Conservation (phyloP, 306 rosid genomes). For the Mimosa bimucronata region DNA sequence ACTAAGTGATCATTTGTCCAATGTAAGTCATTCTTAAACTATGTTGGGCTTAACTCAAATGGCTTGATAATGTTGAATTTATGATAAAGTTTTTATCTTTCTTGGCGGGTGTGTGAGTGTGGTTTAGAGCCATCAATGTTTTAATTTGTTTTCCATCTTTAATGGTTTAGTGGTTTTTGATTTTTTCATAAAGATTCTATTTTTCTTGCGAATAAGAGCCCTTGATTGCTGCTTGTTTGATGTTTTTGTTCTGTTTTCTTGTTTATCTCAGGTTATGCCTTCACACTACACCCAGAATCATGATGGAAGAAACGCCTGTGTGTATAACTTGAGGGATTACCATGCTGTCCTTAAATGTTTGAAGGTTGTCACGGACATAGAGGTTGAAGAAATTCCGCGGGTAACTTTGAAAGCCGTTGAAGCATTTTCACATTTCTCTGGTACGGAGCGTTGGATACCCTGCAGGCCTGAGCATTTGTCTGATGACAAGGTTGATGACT, state of each 20-base stretch:
- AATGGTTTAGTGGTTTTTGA: not conserved
- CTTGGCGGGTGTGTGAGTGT: not conserved
- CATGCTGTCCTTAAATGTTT: conserved; percentile 54
- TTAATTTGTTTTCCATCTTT: not conserved
- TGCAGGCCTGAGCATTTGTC: conserved; percentile 74
- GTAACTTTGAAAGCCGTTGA: conserved; percentile 71
- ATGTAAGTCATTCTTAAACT: conserved; percentile 42
- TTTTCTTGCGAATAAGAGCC: not conserved
- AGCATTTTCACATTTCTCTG: conserved; percentile 62
- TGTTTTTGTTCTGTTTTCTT: conserved; percentile 7
- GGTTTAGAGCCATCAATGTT: not conserved
- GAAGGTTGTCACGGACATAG: conserved; percentile 54
- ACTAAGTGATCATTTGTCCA: conserved; percentile 49
- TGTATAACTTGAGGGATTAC: conserved; percentile 66
- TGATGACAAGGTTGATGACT: conserved; percentile 70
- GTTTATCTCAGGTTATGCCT: conserved; percentile 54
- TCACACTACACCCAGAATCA: conserved; percentile 82
- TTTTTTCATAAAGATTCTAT: not conserved
- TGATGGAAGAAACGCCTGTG: conserved; percentile 67
- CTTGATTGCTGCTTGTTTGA: not conserved
- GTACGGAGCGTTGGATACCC: conserved; percentile 63
- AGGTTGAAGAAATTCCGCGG: conserved; percentile 87
- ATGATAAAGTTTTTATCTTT: not conserved
- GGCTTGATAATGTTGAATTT: not conserved
- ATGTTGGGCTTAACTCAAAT: not conserved